Evolutionary conservation across 2,329 filamentous ascomycete genomes (phyloP), one percentile per base, ranked within the genome.

Genomic region (Diaporthe ampelina): DNA sequence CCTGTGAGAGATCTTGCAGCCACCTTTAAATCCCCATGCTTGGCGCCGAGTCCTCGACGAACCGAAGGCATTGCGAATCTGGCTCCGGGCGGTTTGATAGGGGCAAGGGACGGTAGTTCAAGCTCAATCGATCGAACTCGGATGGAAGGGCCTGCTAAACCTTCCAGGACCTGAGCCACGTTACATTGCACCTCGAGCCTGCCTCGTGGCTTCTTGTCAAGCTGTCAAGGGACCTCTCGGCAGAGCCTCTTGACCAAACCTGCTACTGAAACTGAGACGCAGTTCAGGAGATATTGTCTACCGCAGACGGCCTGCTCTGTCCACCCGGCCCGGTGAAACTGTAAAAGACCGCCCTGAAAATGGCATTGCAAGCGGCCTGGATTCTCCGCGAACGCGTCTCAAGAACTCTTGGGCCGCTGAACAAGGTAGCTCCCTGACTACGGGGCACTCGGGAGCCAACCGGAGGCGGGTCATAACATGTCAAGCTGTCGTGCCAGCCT

Each of bases 1-100:
- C 63, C 69, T 63, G 45, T 72, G 21, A 37, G 69, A 59, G 29
- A 61, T 71, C 50, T 56, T 70, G 35, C 50, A 70, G 52, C 43
- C 40, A 52, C 63, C 45, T 67, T 26, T 37, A 37, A 45, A 63
- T 45, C 58, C 48, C 15, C 63, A 52, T 67, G 4, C 63, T 67
- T 67, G 63, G 63, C 63, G 26, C 40, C 63, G 15, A 40, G 17
- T 50, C 63, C n/a, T 67, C 61, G 21, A 50, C 43, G 61, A 35
- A 67, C 43, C 0, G 0, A 52, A 52, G 63, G 45, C 63, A 67
- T 67, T 67, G 45, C 45, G 45, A 52, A 24, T 6, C 24, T 54
- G 29, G 45, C 63, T 67, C 63, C 63, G 63, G 45, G 8, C n/a
- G 61, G n/a, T 29, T 10, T 8, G 61, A 67, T 50, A 52, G 26